phyloP scores from a whole-genome alignment of 148 eudicot genomes.

The Polygonum aviculare region DNA sequence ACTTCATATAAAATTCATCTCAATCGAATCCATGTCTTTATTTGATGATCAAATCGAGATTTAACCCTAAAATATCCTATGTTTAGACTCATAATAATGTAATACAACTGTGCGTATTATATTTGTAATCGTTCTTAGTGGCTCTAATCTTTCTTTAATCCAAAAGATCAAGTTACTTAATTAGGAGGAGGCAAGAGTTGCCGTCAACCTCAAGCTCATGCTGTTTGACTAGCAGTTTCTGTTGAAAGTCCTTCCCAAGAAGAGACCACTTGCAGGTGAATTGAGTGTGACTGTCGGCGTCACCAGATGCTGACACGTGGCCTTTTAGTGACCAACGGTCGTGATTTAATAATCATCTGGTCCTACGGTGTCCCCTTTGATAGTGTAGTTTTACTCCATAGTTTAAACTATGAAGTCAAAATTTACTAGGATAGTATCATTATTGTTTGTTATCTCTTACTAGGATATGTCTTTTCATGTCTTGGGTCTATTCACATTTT shows the following conservation, averaged over 20 bases:
- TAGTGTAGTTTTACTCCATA: background rate
- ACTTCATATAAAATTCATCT: too few species aligned
- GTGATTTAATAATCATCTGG: background rate
- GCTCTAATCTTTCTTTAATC: too few species aligned
- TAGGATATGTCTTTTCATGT: background rate
- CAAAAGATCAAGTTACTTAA: background rate
- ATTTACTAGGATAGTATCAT: background rate
- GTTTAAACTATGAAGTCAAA: background rate
- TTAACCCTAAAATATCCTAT: too few species aligned
- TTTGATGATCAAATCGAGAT: too few species aligned
- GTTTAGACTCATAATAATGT: too few species aligned
- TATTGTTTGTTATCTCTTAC: background rate
- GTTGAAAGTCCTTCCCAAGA: background rate
- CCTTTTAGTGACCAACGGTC: background rate
- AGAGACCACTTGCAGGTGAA: background rate
- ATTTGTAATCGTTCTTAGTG: too few species aligned
- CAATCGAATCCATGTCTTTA: too few species aligned
- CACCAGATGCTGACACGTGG: background rate
- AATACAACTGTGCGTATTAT: too few species aligned
- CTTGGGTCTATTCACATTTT: too few species aligned
- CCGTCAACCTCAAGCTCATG: background rate
- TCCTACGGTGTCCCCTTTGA: background rate
- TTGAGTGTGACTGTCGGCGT: constrained; percentile 5
- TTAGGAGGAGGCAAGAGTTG: background rate
- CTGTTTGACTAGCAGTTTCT: constrained; percentile 1